Evolutionary conservation across 495 filamentous ascomycete genomes (phyloP), one percentile per base, ranked within the genome.

Genomic region (Beverwykella pulmonaria): DNA sequence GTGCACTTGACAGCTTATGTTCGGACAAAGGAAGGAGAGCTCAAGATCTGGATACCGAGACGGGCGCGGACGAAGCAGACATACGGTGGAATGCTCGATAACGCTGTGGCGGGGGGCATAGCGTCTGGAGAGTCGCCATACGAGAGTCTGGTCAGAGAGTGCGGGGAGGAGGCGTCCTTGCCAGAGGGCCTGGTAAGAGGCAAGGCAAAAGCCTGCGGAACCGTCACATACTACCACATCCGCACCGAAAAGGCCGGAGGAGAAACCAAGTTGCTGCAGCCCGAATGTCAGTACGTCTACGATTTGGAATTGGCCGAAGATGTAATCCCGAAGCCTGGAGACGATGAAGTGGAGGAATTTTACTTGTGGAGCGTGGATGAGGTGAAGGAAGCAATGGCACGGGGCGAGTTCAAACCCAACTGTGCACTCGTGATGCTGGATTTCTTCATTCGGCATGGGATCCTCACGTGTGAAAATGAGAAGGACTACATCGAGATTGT

Each of bases 51-150:
- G 92, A 84, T 95, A 0, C 92, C 94, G 5, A 81, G 90, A 52
- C 80, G 94, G 10, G 83, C 91, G 25, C 80, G 79, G 47, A 84
- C 75, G 34, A 98, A 98, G 79, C 83, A 90, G 67, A 97, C 92
- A 0, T 98, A 92, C 69, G 87, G 88, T 1, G 82, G 88, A 8
- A 90, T 97, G 86, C 78, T 98, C 53, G 94, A 99, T 75, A 99
- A 99, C 73, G 90, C 91, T 1, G 95, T 96, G 5, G 94, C 93
- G 0, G 94, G 94, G 4, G 94, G 94, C 0, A 88, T 98, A 72
- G 85, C 88, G 68, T 88, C 90, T 0, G 86, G 87, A 22, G 92
- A 97, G 74, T 81, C 79, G 17, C 85, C 87, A 1, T 87, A 90
- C 56, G 91, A 92, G 68, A 91, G 88, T 77, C 78, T 97, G 39